These are phyloP conservation scores for Candida germanica DNA, from an alignment of 805 yeast species.

Conservation along the genomic window DNA sequence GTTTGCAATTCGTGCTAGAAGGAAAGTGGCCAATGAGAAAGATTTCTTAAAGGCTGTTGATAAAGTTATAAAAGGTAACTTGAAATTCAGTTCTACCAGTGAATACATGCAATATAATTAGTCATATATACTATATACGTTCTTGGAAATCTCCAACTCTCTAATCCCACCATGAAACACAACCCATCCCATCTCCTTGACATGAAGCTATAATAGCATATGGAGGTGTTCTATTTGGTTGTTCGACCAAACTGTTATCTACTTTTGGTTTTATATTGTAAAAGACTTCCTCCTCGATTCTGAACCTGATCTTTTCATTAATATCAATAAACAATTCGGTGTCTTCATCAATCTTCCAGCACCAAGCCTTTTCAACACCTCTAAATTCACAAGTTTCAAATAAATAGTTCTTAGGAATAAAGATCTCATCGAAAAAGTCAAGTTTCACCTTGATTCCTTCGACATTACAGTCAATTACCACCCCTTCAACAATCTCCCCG, in stretches of 20 bases:
- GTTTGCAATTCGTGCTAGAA: conserved; percentile 98
- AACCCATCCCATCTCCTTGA: conserved; percentile 95
- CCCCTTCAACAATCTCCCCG: conserved; percentile 90
- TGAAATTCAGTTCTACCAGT: conserved; percentile 95
- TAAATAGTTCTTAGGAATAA: conserved; percentile 77
- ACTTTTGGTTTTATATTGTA: conserved; percentile 78
- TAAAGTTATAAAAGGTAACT: conserved; percentile 96
- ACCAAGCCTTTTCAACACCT: conserved; percentile 88
- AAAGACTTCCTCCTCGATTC: conserved; percentile 87
- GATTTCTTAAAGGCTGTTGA: conserved; percentile 97
- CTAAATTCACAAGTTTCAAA: conserved; percentile 73
- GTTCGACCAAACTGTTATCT: conserved; percentile 34
- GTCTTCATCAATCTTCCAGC: conserved; percentile 80
- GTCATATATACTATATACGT: conserved; percentile 5
- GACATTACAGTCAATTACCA: conserved; percentile 83
- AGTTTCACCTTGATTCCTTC: conserved; percentile 84
- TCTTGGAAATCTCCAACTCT: not conserved
- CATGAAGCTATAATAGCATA: conserved; percentile 86
- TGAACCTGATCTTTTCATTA: conserved; percentile 86
- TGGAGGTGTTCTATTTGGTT: conserved; percentile 56
- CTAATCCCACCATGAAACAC: conserved; percentile 93
- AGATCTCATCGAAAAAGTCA: conserved; percentile 89
- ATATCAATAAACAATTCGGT: conserved; percentile 79
- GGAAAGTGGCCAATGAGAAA: conserved; percentile 97
- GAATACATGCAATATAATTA: conserved; percentile 98